Conservation (phyloP, 192 early-diverging fungal genomes). For the Umbelopsis sp. region DNA sequence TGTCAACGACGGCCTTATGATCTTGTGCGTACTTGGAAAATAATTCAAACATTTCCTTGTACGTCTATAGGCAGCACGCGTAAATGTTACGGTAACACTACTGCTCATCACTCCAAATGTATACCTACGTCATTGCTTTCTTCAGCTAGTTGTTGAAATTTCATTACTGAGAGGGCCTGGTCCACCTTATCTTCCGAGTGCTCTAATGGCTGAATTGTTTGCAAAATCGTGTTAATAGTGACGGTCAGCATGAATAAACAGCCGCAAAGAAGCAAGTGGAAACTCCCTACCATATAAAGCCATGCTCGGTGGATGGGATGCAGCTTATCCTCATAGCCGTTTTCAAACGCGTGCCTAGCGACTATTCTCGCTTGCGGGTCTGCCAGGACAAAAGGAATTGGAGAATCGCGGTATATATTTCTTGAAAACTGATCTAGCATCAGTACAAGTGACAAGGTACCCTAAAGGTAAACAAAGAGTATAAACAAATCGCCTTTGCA, state of each 20-base stretch:
- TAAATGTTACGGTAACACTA: not conserved
- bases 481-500: no score
- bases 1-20: conserved; percentile 20
- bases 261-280: not conserved
- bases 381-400: not conserved
- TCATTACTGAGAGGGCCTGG: conserved; percentile 15
- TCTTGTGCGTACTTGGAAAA: conserved; percentile 16
- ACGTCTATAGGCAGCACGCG: not conserved
- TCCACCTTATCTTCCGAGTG: conserved; percentile 24
- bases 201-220: conserved; percentile 6
- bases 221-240: not conserved
- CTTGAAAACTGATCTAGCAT: conserved; percentile 17
- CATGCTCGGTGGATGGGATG: conserved; percentile 8
- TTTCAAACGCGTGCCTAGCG: conserved; percentile 1
- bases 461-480: not conserved
- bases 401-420: conserved; percentile 18
- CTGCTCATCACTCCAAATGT: no score
- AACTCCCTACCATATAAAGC: conserved; percentile 18
- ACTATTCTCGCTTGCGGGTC: conserved; percentile 14
- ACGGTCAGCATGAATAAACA: not conserved
- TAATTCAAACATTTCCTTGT: not conserved
- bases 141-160: conserved; percentile 14
- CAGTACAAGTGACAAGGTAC: conserved; percentile 7
- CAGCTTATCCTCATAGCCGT: conserved; percentile 15
- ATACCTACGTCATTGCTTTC: not conserved